A percentile compares a stretch with the other conserved stretches of the same genome.
Conservation (phyloP, 2,329 filamentous ascomycete genomes). For the Didymella arachidicola region DNA sequence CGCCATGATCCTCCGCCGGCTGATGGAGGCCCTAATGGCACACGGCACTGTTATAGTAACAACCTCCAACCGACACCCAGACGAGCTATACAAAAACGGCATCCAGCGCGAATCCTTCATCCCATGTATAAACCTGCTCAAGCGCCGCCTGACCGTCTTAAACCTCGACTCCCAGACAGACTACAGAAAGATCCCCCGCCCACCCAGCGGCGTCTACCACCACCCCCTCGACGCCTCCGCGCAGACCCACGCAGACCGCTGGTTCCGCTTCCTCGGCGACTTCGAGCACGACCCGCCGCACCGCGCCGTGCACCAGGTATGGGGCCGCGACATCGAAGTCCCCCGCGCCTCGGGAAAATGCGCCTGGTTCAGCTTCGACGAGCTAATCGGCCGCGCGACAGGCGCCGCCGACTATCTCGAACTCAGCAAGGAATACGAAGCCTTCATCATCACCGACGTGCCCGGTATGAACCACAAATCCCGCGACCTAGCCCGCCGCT, state of each 20-base stretch:
- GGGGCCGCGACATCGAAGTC: slow-evolving; percentile 89
- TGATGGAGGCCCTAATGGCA: slow-evolving; percentile 91
- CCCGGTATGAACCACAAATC: slow-evolving; percentile 89
- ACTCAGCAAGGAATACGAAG: slow-evolving; percentile 85
- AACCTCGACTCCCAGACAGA: slow-evolving; percentile 96
- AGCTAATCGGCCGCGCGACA: slow-evolving; percentile 86
- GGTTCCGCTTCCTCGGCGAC: slow-evolving; percentile 95
- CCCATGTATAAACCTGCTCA: slow-evolving; percentile 91
- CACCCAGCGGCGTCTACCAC: slow-evolving; percentile 93
- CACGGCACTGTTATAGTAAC: slow-evolving; percentile 97
- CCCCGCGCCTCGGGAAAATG: slow-evolving; percentile 86
- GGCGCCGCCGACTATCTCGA: slow-evolving; percentile 96
- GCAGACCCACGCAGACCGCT: slow-evolving; percentile 83
- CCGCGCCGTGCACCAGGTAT: slow-evolving; percentile 80
- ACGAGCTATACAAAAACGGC: slow-evolving; percentile 97
- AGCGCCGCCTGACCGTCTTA: slow-evolving; percentile 82
- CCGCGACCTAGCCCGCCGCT: slow-evolving; percentile 86
- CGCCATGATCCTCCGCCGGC: slow-evolving; percentile 92
- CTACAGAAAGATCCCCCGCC: slow-evolving; percentile 95
- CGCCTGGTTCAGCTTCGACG: slow-evolving; percentile 90
- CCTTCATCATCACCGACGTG: slow-evolving; percentile 90
- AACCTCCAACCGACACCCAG: slow-evolving; percentile 94
- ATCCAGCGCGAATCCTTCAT: slow-evolving; percentile 96
- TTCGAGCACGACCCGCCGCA: slow-evolving; percentile 78
- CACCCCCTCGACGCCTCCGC: slow-evolving; percentile 83